phyloP scores from a whole-genome alignment of 2,329 filamentous ascomycete species.

The Talaromyces rugulosus region DNA sequence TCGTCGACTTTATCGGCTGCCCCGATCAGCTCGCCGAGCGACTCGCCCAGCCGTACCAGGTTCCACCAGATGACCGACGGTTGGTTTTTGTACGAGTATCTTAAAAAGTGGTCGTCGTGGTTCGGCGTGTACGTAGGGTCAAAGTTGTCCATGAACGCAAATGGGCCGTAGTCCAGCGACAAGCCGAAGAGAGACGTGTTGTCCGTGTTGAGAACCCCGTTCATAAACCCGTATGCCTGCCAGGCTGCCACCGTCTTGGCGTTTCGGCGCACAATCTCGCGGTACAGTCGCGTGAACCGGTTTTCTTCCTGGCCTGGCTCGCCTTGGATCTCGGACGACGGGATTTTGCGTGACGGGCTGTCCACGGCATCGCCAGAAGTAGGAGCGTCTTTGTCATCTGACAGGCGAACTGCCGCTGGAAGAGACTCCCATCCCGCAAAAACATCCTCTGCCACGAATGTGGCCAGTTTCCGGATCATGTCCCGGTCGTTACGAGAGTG shows the following conservation, averaged over 20 bases:
- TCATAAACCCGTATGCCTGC: conserved; percentile 99
- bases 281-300: conserved; percentile 79
- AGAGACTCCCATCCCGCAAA: conserved; percentile 84
- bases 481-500: conserved; percentile 74
- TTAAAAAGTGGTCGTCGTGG: conserved; percentile 82
- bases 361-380: conserved; percentile 23
- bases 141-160: conserved; percentile 96
- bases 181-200: conserved; percentile 90
- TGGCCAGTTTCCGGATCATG: conserved; percentile 68
- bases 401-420: conserved; percentile 52
- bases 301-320: conserved; percentile 69
- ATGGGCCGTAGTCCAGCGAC: conserved; percentile 91
- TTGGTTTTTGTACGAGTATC: conserved; percentile 92
- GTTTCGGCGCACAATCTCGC: conserved; percentile 81
- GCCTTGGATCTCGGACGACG: conserved; percentile 61
- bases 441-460: conserved; percentile 82
- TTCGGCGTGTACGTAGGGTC: conserved; percentile 94
- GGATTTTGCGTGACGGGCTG: conserved; percentile 50
- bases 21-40: conserved; percentile 82
- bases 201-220: conserved; percentile 95
- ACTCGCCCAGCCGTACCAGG: conserved; percentile 82
- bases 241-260: conserved; percentile 84
- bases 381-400: conserved; percentile 35
- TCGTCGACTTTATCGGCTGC: conserved; percentile 69
- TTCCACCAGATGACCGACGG: conserved; percentile 99